Percentiles rank a stretch among this genome's conserved stretches.
Conservation (phyloP, 345 rosid species). For the Lumnitzera littorea region DNA sequence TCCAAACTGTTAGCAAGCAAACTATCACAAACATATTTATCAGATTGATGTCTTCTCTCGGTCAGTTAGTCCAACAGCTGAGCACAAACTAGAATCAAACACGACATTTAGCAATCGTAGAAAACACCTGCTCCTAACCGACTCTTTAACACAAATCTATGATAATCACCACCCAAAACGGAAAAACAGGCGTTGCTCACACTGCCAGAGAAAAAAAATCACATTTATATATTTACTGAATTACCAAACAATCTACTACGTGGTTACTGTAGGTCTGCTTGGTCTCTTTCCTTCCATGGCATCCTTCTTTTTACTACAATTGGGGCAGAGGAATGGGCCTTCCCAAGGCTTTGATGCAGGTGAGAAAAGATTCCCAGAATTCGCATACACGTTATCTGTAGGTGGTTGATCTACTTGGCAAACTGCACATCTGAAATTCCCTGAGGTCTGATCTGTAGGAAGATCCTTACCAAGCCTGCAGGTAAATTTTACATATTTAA, state of each 20-base stretch:
- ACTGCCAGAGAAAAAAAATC: conserved; percentile 34
- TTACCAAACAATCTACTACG: conserved; percentile 31
- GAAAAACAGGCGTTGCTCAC: conserved; percentile 42
- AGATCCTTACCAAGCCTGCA: conserved; percentile 85
- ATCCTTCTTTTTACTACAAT: conserved; percentile 86
- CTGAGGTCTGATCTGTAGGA: conserved; percentile 39
- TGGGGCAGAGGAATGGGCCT: conserved; percentile 85
- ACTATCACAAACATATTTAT: conserved; percentile 35
- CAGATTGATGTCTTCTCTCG: conserved; percentile 19
- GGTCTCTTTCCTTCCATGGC: conserved; percentile 99
- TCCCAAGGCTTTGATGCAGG: conserved; percentile 79
- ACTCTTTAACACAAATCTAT: conserved; percentile 29
- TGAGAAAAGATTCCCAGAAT: conserved; percentile 60
- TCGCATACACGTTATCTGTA: conserved; percentile 44
- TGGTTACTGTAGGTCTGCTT: conserved; percentile 36
- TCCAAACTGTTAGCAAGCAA: conserved; percentile 51
- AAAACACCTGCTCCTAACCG: conserved; percentile 28
- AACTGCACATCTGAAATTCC: conserved; percentile 86
- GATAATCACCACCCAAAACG: conserved; percentile 23
- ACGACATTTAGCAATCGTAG: conserved; percentile 17
- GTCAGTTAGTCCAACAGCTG: conserved; percentile 35
- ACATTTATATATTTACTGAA: conserved; percentile 34
- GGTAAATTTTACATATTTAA: not conserved
- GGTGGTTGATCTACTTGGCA: conserved; percentile 88
- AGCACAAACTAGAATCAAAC: conserved; percentile 27